Conservation (phyloP, 2,329 filamentous ascomycete species). For the Aspergillus fumigatus region DNA sequence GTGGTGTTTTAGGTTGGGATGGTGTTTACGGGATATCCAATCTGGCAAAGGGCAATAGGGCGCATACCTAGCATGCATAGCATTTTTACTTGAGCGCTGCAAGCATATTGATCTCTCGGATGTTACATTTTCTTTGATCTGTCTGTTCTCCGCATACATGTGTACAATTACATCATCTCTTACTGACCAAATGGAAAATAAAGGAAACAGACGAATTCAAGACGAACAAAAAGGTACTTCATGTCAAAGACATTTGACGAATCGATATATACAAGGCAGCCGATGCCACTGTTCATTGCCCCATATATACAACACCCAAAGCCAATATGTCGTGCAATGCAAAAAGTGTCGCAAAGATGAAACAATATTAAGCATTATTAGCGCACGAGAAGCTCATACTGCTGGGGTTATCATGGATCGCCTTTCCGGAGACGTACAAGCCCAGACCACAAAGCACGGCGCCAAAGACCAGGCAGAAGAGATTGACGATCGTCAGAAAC, state of each 20-base stretch:
- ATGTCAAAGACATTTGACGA: neutral
- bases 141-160: no score
- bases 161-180: no score
- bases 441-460: slow-evolving; percentile 30
- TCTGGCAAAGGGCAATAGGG: neutral
- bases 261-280: neutral
- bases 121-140: neutral
- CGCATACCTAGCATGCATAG: neutral
- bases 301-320: neutral
- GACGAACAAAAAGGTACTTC: neutral
- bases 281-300: neutral
- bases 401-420: slow-evolving; percentile 30
- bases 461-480: slow-evolving; percentile 14
- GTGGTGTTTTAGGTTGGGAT: neutral
- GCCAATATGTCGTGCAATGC: neutral
- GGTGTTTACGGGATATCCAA: neutral
- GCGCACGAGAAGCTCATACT: slow-evolving; percentile 30
- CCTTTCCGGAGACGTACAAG: slow-evolving; percentile 32
- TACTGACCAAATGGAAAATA: neutral
- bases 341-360: neutral
- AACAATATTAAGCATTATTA: slow-evolving; percentile 19
- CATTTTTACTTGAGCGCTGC: neutral
- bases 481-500: slow-evolving; percentile 22
- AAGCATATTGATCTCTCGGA: neutral
- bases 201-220: neutral